Base-by-base conservation (phyloP, 148 eudicot genomes). In the Drosera capensis region DNA sequence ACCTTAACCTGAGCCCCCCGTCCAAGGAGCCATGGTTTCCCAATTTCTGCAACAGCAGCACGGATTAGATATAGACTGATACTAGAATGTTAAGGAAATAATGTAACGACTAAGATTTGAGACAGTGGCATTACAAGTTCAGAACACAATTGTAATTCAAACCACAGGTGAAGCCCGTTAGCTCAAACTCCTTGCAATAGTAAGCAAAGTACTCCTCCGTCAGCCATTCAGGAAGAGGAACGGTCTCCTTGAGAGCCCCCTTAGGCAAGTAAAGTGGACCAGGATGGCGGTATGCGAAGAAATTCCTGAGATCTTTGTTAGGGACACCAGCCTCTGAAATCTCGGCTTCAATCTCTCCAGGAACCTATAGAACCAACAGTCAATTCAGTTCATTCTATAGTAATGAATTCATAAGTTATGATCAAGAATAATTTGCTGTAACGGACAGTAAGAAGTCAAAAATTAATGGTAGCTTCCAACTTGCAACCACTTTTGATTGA, bases 131-230 rank as follows among this genome's bases (percentile, higher is more conserved):
- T n/a, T 61, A 82, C 86, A 78, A 21, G 41, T 78, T 68, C 47
- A 82, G 9, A 41, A 71, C 80, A 38, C 87, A 75, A 28, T 82
- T 78, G 40, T 79, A 82, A 56, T 78, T 82, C 15, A 82, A 46
- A 24, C 86, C 82, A 16, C 86, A 77, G 0, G 82, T 78, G 56
- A 78, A 75, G 43, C 86, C 82, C 7, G 40, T 64, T 19, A 52
- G 62, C 12, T 51, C 19, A 52, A 66, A 82, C 40, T 72, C 75
- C 51, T 45, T 56, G 18, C 48, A 62, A 41, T 67, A 78, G 40
- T 69, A 78, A 45, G 63, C 48, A 14, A 61, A 54, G 22, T 78
- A 75, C 14, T 75, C 77, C 26, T 67, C 61, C 0, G 94, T 39
- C 52, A 82, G 56, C 86, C 86, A 82, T 24, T 64, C 49, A 1